Conservation (phyloP, 2,329 filamentous ascomycete species). For the Colletotrichum theobromicola region DNA sequence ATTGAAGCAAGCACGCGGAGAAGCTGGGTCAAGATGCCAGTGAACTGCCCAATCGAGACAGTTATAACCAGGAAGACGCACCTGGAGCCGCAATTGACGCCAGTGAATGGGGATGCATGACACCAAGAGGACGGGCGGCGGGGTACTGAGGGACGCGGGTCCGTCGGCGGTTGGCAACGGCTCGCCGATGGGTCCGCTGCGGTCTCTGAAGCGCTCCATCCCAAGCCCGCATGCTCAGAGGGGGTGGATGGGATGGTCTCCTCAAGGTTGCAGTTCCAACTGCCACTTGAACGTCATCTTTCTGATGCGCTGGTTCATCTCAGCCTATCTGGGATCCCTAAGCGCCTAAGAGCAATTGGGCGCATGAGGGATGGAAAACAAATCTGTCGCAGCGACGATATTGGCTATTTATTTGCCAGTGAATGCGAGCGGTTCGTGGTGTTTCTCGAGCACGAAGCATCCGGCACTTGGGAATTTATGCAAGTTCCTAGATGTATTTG, state of each 20-base stretch:
- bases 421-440: neutral
- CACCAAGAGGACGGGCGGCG: constrained; percentile 1
- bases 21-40: neutral
- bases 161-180: constrained; percentile 8
- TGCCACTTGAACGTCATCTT: neutral
- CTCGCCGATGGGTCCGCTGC: constrained; percentile 1
- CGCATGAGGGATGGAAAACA: neutral
- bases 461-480: neutral
- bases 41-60: constrained; percentile 7
- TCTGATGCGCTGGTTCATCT: neutral
- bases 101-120: constrained; percentile 7
- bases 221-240: neutral
- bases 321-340: neutral
- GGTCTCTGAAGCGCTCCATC: neutral
- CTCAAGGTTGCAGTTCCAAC: neutral
- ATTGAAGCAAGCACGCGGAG: neutral
- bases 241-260: neutral
- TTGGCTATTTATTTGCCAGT: neutral
- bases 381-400: neutral
- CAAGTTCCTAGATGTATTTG: neutral
- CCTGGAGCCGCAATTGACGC: neutral
- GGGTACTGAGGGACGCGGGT: neutral
- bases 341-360: neutral
- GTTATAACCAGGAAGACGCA: neutral
- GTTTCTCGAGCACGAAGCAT: neutral